phyloP scores from a whole-genome alignment of 768 basidiomycete genomes.

The Crepidotus variabilis region DNA sequence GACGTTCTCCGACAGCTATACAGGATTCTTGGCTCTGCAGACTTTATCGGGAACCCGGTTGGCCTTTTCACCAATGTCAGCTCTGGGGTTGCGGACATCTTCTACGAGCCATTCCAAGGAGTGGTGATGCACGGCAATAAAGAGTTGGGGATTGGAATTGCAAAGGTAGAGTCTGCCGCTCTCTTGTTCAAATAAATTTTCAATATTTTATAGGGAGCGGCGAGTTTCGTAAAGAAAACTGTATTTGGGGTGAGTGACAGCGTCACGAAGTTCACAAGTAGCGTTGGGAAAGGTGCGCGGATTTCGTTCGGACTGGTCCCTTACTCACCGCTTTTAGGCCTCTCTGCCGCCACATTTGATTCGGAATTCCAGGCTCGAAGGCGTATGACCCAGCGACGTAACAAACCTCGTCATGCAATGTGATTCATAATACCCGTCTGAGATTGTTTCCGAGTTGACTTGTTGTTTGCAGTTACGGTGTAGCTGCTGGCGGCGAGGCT shows the following conservation, averaged over 20 bases:
- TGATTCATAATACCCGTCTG: conserved; percentile 30
- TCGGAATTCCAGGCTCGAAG: conserved; percentile 91
- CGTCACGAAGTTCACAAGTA: conserved; percentile 97
- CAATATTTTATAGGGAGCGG: conserved; percentile 70
- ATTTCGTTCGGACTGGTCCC: background rate
- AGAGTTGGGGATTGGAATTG: conserved; percentile 91
- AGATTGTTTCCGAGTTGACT: background rate
- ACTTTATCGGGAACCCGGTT: conserved; percentile 94
- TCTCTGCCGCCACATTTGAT: conserved; percentile 97
- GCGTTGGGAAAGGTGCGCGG: conserved; percentile 83
- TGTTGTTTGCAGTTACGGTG: conserved; percentile 69
- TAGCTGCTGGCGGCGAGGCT: conserved; percentile 91
- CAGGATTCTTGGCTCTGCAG: conserved; percentile 95
- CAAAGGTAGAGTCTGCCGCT: conserved; percentile 54
- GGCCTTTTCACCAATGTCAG: conserved; percentile 98
- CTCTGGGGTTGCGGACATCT: conserved; percentile 96
- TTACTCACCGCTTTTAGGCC: conserved; percentile 42
- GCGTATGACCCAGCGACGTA: conserved; percentile 84
- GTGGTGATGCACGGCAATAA: conserved; percentile 95
- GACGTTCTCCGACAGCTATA: conserved; percentile 93
- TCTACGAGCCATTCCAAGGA: conserved; percentile 97
- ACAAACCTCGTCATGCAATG: conserved; percentile 96
- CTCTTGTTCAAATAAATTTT: background rate
- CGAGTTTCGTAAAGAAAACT: conserved; percentile 98
- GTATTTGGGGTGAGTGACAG: conserved; percentile 96